Base-by-base conservation (phyloP, 805 yeast genomes). In the Scheffersomyces stipitis region DNA sequence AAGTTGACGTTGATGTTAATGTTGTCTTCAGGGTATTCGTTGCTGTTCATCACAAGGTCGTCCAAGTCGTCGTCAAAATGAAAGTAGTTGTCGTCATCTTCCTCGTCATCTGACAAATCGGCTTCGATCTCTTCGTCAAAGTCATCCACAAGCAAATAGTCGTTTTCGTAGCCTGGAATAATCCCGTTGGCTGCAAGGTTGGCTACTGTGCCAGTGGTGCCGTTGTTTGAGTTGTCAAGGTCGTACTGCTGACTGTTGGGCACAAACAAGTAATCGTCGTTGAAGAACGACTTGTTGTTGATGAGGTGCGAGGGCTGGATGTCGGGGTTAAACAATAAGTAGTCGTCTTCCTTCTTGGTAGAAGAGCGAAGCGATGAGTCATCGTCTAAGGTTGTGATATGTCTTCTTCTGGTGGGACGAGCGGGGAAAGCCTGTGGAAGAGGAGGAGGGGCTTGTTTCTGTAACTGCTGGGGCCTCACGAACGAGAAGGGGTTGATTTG, bases 121-220 rank as follows among this genome's bases (percentile, higher is more conserved):
- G 62, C 71, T 36, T 69, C 73, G 28, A 70, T 71, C 31, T 66
- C 66, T 38, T 70, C 74, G 4, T 63, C 67, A 35, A 66, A 66
- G 29, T 62, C 61, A 31, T 64, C 67, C 18, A 52, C 40, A 30
- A 54, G 40, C 26, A 64, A 52, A 44, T 62, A 64, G 45, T 66
- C 70, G 38, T 56, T 50, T 41, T 62, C 67, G 37, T 49, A 61
- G 3, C 66, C 69, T 6, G 66, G 62, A 22, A 64, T 48, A 4
- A 51, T 47, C 15, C 15, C 24, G 18, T 28, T 32, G 20, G 34
- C 38, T 23, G 38, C 42, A 20, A 29, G 35, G 32, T 32, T 36
- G 5, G 30, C 20, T 26, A 31, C 26, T 43, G 14, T 45, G 3
- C 45, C 34, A n/a, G 34, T 31, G 36, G 45, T 38, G 15, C 38